A percentile compares a stretch with the other conserved stretches of the same genome.
These are phyloP conservation scores for Notholithocarpus densiflorus DNA, from an alignment of 306 rosid genomes.

Conservation along the genomic window DNA sequence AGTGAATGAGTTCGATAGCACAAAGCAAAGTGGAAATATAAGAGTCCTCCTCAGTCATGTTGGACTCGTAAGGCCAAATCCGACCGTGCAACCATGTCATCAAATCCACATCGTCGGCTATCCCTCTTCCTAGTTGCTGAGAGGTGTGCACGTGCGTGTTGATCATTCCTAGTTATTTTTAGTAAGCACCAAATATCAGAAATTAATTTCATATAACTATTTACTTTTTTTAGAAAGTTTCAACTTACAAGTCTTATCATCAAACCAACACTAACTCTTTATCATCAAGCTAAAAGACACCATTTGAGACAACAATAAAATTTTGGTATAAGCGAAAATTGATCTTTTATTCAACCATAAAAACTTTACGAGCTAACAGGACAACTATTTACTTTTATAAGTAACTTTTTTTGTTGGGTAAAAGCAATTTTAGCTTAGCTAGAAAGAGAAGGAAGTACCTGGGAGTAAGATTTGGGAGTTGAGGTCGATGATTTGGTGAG, in stretches of 20 bases:
- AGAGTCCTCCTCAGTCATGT: constrained; percentile 72
- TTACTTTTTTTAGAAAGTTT: too few species aligned
- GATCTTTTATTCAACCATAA: too few species aligned
- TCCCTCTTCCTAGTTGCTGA: constrained; percentile 81
- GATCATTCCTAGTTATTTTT: constrained; percentile 44
- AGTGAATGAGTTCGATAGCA: constrained; percentile 76
- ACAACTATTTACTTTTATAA: too few species aligned
- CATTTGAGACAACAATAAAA: too few species aligned
- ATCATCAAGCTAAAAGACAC: too few species aligned
- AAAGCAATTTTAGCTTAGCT: neutral
- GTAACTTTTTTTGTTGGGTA: too few species aligned
- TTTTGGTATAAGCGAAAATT: too few species aligned
- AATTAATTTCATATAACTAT: too few species aligned
- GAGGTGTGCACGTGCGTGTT: constrained; percentile 86
- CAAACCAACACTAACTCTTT: too few species aligned
- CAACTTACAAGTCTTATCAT: too few species aligned
- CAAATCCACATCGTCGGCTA: constrained; percentile 88
- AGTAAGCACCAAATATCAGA: neutral
- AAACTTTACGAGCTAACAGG: too few species aligned
- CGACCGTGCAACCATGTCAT: constrained; percentile 84
- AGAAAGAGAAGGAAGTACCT: constrained; percentile 27
- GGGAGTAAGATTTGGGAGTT: constrained; percentile 67
- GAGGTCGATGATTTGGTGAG: constrained; percentile 47
- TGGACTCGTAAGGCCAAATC: constrained; percentile 91
- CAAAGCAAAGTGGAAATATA: constrained; percentile 77